These are phyloP conservation scores for Pluteus cervinus DNA, from an alignment of 768 basidiomycete genomes.

Conservation along the genomic window DNA sequence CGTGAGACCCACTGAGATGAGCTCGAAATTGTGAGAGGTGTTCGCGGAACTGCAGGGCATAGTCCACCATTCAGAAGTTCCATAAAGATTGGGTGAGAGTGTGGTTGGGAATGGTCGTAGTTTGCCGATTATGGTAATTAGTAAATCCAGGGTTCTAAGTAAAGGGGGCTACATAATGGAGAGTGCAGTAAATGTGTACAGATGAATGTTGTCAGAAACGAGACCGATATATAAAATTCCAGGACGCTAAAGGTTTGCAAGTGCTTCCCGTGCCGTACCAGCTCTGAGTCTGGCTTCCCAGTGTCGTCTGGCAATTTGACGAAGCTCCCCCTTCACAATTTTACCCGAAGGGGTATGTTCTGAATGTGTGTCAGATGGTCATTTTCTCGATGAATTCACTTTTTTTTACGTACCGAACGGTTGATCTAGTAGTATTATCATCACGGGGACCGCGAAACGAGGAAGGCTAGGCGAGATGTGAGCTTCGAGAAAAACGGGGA, in stretches of 20 bases:
- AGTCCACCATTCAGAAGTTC: too few relatives aligned
- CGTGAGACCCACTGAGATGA: slow-evolving; percentile 30
- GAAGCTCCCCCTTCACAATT: slow-evolving; percentile 46
- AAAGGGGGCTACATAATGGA: too few relatives aligned
- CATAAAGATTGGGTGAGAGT: slow-evolving; percentile 1
- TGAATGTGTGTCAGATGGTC: slow-evolving; percentile 13
- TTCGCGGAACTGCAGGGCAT: slow-evolving; percentile 19
- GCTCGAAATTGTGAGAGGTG: slow-evolving; percentile 28
- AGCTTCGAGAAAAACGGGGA: neutral
- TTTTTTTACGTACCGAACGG: slow-evolving; percentile 37
- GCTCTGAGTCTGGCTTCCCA: slow-evolving; percentile 34
- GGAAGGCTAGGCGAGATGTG: too few relatives aligned
- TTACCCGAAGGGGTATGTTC: slow-evolving; percentile 57
- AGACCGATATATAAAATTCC: too few relatives aligned
- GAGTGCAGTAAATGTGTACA: too few relatives aligned
- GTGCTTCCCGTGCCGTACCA: slow-evolving; percentile 26
- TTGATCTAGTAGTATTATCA: slow-evolving; percentile 43
- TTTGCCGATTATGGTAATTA: too few relatives aligned
- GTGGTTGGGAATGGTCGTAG: too few relatives aligned
- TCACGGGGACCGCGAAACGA: slow-evolving; percentile 53
- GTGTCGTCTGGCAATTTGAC: slow-evolving; percentile 35
- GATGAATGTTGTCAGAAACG: too few relatives aligned
- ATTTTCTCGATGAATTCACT: slow-evolving; percentile 1
- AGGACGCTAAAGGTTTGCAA: slow-evolving; percentile 33
- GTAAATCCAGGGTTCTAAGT: too few relatives aligned